Percentiles rank a stretch among this genome's conserved stretches.
Conservation (phyloP, 2,329 filamentous ascomycete species). For the Cyphellophora attinorum region DNA sequence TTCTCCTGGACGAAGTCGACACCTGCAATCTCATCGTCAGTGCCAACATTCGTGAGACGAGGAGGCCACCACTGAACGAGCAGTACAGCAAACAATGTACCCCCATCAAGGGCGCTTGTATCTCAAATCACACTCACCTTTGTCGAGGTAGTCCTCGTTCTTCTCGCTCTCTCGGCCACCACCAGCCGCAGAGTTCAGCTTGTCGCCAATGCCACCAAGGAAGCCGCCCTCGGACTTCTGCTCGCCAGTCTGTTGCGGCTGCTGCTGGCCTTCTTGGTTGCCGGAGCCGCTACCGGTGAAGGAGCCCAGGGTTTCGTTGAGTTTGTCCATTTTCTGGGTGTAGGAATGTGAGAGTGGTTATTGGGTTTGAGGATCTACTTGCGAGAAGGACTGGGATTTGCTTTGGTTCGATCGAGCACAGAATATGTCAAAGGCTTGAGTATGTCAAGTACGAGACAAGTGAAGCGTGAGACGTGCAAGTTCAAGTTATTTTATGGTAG, state of each 20-base stretch:
- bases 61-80: too few relatives aligned
- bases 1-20: slow-evolving; percentile 72
- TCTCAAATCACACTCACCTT: slow-evolving; percentile 43
- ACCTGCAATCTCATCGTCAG: too few relatives aligned
- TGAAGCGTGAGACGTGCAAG: background rate
- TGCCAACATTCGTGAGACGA: slow-evolving; percentile 1
- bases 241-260: slow-evolving; percentile 4
- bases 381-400: too few relatives aligned
- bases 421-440: too few relatives aligned
- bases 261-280: slow-evolving; percentile 3
- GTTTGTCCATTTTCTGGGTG: slow-evolving; percentile 14
- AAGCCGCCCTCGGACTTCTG: slow-evolving; percentile 17
- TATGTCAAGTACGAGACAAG: too few relatives aligned
- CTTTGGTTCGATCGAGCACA: too few relatives aligned
- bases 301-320: slow-evolving; percentile 14
- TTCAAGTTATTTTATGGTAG: background rate
- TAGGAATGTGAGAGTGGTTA: too few relatives aligned
- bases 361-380: too few relatives aligned
- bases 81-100: too few relatives aligned
- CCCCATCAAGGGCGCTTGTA: too few relatives aligned
- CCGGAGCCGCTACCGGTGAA: slow-evolving; percentile 15
- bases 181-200: slow-evolving; percentile 61
- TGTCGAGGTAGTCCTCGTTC: slow-evolving; percentile 75
- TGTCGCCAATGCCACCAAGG: slow-evolving; percentile 55
- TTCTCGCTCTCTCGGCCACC: slow-evolving; percentile 67